Evolutionary conservation across 768 basidiomycete genomes (phyloP).

Genomic region (Boletus eberwhitei): DNA sequence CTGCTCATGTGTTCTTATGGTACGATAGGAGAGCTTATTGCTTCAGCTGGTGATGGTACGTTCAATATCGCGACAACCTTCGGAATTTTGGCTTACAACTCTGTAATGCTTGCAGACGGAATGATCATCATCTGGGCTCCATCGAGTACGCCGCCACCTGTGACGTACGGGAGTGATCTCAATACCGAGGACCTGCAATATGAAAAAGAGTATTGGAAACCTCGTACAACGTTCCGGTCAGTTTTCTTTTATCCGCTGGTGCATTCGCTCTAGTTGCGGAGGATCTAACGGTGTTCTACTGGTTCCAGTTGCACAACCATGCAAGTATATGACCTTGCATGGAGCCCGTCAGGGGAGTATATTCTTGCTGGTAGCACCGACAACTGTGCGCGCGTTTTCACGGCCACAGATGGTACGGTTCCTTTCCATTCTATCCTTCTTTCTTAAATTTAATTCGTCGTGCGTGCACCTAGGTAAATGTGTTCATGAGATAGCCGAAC

Average conservation of each 20-base stretch:
- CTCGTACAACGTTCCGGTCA: constrained; percentile 79
- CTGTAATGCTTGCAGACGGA: constrained; percentile 58
- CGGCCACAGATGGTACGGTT: constrained; percentile 62
- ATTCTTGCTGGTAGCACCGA: constrained; percentile 97
- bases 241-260: constrained; percentile 11
- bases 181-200: constrained; percentile 74
- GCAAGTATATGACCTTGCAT: constrained; percentile 97
- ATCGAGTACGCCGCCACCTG: constrained; percentile 64
- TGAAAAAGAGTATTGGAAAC: constrained; percentile 96
- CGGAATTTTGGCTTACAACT: neutral
- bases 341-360: constrained; percentile 94
- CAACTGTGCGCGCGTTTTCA: constrained; percentile 86
- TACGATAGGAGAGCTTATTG: constrained; percentile 75
- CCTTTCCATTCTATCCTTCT: neutral
- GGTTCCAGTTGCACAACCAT: constrained; percentile 78
- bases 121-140: constrained; percentile 97
- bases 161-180: constrained; percentile 80
- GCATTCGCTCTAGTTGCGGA: neutral
- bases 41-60: constrained; percentile 96
- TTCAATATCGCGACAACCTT: constrained; percentile 4
- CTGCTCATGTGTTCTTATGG: constrained; percentile 1
- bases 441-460: neutral
- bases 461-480: constrained; percentile 60
- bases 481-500: constrained; percentile 87
- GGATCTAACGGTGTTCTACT: constrained; percentile 2